Conservation (phyloP, 2,329 filamentous ascomycete genomes). For the Annulohypoxylon truncatum region DNA sequence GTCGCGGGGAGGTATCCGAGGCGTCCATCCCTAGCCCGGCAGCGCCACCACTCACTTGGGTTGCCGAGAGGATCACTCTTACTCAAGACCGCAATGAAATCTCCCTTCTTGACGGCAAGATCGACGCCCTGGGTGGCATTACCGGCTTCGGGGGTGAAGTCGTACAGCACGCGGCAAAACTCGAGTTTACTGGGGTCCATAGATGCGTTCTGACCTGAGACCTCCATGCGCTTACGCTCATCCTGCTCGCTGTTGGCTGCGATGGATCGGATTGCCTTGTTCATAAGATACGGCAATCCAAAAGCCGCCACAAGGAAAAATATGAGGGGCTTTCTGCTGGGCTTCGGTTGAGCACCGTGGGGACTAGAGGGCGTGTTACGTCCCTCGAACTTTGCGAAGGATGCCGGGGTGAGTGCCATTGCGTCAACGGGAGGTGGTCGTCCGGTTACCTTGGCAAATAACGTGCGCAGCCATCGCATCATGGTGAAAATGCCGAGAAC, state of each 20-base stretch:
- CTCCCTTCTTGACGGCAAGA: constrained; percentile 91
- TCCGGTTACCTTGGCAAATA: constrained; percentile 92
- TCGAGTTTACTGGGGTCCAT: constrained; percentile 92
- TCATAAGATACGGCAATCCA: constrained; percentile 95
- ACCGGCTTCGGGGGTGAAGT: constrained; percentile 85
- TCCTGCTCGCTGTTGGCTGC: constrained; percentile 88
- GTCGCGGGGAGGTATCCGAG: constrained; percentile 93
- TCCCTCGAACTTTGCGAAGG: constrained; percentile 90
- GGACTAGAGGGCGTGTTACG: constrained; percentile 63
- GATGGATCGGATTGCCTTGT: constrained; percentile 89
- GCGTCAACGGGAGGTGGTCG: constrained; percentile 90
- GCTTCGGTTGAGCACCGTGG: constrained; percentile 72
- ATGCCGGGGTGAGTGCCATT: constrained; percentile 85
- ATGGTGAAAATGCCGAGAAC: constrained; percentile 95
- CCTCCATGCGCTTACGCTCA: constrained; percentile 70
- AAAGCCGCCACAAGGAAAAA: constrained; percentile 97
- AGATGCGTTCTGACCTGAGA: constrained; percentile 63
- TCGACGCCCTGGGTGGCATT: constrained; percentile 77
- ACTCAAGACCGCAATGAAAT: constrained; percentile 91
- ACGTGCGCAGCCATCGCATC: constrained; percentile 92
- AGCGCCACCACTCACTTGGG: constrained; percentile 96
- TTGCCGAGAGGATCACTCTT: constrained; percentile 94
- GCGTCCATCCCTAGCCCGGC: constrained; percentile 86
- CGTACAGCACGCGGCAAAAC: constrained; percentile 94
- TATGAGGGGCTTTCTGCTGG: constrained; percentile 93